Percentiles rank a stretch among this genome's conserved stretches.
phyloP scores from a whole-genome alignment of 2,329 filamentous ascomycete species.

The Microthyrium microscopicum region DNA sequence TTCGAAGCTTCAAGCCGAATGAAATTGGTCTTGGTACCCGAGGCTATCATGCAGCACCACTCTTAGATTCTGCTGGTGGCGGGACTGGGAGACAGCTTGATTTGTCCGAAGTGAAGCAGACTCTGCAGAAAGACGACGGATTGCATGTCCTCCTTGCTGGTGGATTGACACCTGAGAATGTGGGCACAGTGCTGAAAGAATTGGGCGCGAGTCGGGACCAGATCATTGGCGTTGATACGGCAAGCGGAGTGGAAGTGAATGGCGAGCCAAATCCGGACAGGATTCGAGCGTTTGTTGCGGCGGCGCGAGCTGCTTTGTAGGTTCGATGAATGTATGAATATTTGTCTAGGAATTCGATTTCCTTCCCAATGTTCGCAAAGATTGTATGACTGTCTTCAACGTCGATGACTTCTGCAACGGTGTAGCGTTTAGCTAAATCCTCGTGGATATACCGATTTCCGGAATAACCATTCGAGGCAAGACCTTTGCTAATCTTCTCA shows the following conservation, averaged over 20 bases:
- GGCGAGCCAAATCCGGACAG: slow-evolving; percentile 67
- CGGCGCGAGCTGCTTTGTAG: slow-evolving; percentile 38
- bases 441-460: too few species aligned
- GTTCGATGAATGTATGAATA: not conserved
- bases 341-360: not conserved
- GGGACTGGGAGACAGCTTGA: slow-evolving; percentile 67
- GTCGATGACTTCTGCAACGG: slow-evolving; percentile 70
- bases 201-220: slow-evolving; percentile 44
- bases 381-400: too few species aligned
- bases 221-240: slow-evolving; percentile 77
- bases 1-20: slow-evolving; percentile 66
- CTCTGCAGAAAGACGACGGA: slow-evolving; percentile 51
- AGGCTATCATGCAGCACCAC: slow-evolving; percentile 67
- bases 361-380: too few species aligned
- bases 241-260: slow-evolving; percentile 77
- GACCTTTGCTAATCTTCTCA: too few species aligned
- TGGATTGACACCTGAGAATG: slow-evolving; percentile 66
- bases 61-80: slow-evolving; percentile 77
- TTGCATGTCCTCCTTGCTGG: slow-evolving; percentile 70
- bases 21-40: slow-evolving; percentile 55
- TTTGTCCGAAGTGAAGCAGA: slow-evolving; percentile 46
- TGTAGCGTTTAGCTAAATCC: slow-evolving; percentile 57
- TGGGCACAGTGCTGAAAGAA: slow-evolving; percentile 45
- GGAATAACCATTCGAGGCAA: too few species aligned
- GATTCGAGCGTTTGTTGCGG: slow-evolving; percentile 65